phyloP scores from a whole-genome alignment of 1,284 basidiomycete species.

The Naganishia albida region DNA sequence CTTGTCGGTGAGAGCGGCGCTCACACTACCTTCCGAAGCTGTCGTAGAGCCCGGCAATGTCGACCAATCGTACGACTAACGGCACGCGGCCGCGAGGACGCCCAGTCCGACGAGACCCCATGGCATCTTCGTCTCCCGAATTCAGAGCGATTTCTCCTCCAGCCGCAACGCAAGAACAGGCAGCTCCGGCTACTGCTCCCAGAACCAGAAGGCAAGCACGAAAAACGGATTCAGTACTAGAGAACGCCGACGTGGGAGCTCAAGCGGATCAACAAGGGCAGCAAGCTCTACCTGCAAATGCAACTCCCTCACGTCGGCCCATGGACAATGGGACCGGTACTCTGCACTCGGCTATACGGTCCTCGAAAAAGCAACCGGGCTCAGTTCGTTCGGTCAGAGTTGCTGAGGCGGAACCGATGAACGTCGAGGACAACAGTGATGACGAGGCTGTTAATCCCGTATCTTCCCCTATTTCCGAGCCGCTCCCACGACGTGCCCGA shows the following conservation, averaged over 20 bases:
- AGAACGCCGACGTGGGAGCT: not conserved
- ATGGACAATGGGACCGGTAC: not conserved
- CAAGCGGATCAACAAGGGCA: too few relatives aligned
- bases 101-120: not conserved
- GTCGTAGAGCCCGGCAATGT: not conserved
- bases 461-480: slow-evolving; percentile 12
- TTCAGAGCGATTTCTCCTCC: slow-evolving; percentile 6
- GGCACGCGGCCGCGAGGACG: not conserved
- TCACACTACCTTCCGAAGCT: not conserved
- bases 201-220: not conserved
- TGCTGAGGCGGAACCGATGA: not conserved
- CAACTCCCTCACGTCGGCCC: not conserved
- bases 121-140: slow-evolving; percentile 4
- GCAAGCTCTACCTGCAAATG: not conserved
- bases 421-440: not conserved
- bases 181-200: not conserved
- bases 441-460: not conserved
- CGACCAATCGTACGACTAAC: not conserved
- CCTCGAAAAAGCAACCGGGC: not conserved
- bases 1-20: not conserved
- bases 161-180: not conserved
- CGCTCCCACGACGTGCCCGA: slow-evolving; percentile 9
- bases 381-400: slow-evolving; percentile 9
- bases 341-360: slow-evolving; percentile 6
- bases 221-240: not conserved